Evolutionary conservation across 768 basidiomycete genomes (phyloP), one percentile per base, ranked within the genome.

Genomic region (Pholiota molesta): DNA sequence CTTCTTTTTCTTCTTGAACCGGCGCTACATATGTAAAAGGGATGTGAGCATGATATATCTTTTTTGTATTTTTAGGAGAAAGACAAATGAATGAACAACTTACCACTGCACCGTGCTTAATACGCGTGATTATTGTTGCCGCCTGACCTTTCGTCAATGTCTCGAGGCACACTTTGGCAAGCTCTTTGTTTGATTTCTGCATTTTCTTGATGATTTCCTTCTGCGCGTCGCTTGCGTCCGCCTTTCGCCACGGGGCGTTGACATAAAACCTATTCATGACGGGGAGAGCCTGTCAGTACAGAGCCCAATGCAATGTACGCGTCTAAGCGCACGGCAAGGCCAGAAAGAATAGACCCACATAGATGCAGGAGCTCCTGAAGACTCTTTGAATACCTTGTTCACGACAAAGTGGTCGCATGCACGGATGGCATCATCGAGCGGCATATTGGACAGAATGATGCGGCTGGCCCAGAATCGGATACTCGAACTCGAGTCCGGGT

Each of bases 81-180:
- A 44, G 17, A 16, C 29, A 23, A 61, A 7, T 23, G 40, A 37
- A 29, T 57, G 52, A 56, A 51, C 3, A 35, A 45, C 73, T 33
- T 69, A 90, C 92, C 78, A 84, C 79, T 35, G 90, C 90, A 26
- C 92, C 93, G 68, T 94, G 88, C 70, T 85, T 89, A 59, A 92
- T 62, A 9, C 92, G 86, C 23, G 86, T 86, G 62, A 95, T 90
- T 49, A 94, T 86, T 65, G 88, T 87, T 0, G 88, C 89, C 29
- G 92, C 92, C 64, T 91, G 82, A 2, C 94, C 94, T 72, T 92
- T 94, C 1, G 85, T 93, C 66, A 95, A 68, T 0, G 61, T 73
- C 49, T 68, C 72, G 5, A 86, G 70, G n/a, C 11, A 16, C 13
- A 3, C 10, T 5, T n/a, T 21, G 0, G 14, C 26, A 26, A 55